Conservation (phyloP, 768 basidiomycete species). For the Boletus sp. region DNA sequence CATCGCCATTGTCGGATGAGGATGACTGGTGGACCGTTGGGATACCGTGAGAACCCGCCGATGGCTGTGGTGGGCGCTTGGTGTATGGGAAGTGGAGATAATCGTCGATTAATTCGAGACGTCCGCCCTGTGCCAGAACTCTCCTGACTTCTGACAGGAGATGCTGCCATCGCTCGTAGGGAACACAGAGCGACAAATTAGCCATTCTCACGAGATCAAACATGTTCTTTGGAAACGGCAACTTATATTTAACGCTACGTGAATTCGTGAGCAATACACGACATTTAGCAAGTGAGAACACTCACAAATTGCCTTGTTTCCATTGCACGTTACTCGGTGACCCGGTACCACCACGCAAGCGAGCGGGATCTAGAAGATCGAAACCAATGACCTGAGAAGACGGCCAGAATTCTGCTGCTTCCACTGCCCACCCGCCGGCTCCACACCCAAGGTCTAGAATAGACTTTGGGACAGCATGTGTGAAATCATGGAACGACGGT, state of each 20-base stretch:
- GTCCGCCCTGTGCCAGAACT: constrained; percentile 57
- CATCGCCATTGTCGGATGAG: constrained; percentile 22
- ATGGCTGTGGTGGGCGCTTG: constrained; percentile 22
- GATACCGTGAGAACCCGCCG: neutral
- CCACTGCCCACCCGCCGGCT: constrained; percentile 60
- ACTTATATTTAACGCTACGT: constrained; percentile 46
- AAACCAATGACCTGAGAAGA: constrained; percentile 58
- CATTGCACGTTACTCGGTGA: constrained; percentile 44
- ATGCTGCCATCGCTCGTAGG: constrained; percentile 54
- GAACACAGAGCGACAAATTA: constrained; percentile 60
- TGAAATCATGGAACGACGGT: constrained; percentile 59
- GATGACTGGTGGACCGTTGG: constrained; percentile 1
- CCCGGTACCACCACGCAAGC: constrained; percentile 34
- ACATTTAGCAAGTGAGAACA: constrained; percentile 6
- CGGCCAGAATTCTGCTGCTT: constrained; percentile 63
- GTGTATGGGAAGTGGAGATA: constrained; percentile 61
- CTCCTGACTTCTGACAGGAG: constrained; percentile 61
- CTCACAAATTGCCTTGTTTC: constrained; percentile 68
- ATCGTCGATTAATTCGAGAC: constrained; percentile 74
- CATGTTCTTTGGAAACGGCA: constrained; percentile 59
- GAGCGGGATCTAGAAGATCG: constrained; percentile 49
- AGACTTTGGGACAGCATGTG: constrained; percentile 44
- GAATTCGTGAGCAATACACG: constrained; percentile 11
- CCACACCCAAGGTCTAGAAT: constrained; percentile 81
- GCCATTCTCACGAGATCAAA: constrained; percentile 78